Conservation (phyloP, 2,329 filamentous ascomycete species). For the Eutypa lata region DNA sequence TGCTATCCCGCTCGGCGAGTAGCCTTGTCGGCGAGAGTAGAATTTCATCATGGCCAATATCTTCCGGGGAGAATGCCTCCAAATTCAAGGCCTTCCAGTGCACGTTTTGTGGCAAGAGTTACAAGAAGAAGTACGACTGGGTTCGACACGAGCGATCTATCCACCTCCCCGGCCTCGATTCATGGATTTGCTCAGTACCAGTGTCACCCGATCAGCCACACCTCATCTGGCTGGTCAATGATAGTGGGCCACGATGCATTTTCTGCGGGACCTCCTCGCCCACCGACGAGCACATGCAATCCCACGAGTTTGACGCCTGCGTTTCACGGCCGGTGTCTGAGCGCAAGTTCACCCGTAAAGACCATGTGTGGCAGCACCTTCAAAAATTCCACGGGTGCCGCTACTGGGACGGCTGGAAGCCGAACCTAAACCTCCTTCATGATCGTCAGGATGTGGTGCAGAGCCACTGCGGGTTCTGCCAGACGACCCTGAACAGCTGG, state of each 20-base stretch:
- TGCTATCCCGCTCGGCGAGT: neutral
- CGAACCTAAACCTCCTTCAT: conserved; percentile 21
- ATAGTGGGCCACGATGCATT: conserved; percentile 38
- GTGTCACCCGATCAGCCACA: conserved; percentile 33
- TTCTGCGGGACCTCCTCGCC: conserved; percentile 35
- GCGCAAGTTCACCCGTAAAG: conserved; percentile 39
- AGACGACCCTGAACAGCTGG: neutral
- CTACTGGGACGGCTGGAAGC: conserved; percentile 47
- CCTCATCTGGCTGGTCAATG: conserved; percentile 46
- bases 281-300: conserved; percentile 32
- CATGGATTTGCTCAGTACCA: conserved; percentile 50
- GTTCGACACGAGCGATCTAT: conserved; percentile 48
- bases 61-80: neutral
- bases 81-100: conserved; percentile 31
- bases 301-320: conserved; percentile 45
- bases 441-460: neutral
- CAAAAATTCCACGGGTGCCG: conserved; percentile 42
- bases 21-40: neutral
- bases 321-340: conserved; percentile 42
- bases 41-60: neutral
- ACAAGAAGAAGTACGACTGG: conserved; percentile 40
- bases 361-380: conserved; percentile 32
- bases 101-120: conserved; percentile 35
- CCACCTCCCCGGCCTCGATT: conserved; percentile 40
- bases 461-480: conserved; percentile 1